Conservation (phyloP, 192 early-diverging fungal species). For the Anaeromyces robustus region DNA sequence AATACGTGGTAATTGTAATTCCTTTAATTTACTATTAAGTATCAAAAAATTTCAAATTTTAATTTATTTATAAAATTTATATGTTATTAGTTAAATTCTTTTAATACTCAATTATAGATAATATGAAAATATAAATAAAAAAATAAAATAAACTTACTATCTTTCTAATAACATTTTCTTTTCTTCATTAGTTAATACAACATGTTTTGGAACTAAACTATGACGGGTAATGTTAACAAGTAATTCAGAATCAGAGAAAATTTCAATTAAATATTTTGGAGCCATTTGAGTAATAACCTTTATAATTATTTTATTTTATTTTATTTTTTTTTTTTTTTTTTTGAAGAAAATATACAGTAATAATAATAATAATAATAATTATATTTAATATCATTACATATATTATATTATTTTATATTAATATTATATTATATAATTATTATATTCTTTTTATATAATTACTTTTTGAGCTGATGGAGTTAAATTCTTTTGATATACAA, state of each 20-base stretch:
- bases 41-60: neutral
- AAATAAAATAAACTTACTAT: slow-evolving; percentile 49
- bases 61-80: neutral
- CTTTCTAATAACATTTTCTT: slow-evolving; percentile 76
- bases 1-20: slow-evolving; percentile 89
- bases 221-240: slow-evolving; percentile 97
- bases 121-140: neutral
- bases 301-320: neutral
- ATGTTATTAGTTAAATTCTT: too few relatives aligned
- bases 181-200: slow-evolving; percentile 67
- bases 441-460: too few relatives aligned
- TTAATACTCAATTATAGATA: too few relatives aligned
- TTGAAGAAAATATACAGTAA: too few relatives aligned
- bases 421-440: too few relatives aligned
- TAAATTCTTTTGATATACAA: slow-evolving; percentile 71
- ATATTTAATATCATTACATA: too few relatives aligned
- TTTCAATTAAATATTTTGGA: slow-evolving; percentile 57
- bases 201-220: slow-evolving; percentile 85
- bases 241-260: slow-evolving; percentile 81
- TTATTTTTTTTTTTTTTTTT: too few relatives aligned
- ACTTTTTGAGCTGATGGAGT: slow-evolving; percentile 75
- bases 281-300: slow-evolving; percentile 48
- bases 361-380: too few relatives aligned
- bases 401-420: too few relatives aligned
- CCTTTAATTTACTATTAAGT: slow-evolving; percentile 61